Percentiles rank a stretch among this genome's conserved stretches.
phyloP scores from a whole-genome alignment of 2,329 filamentous ascomycete species.

The Leptoxyphium fumago region DNA sequence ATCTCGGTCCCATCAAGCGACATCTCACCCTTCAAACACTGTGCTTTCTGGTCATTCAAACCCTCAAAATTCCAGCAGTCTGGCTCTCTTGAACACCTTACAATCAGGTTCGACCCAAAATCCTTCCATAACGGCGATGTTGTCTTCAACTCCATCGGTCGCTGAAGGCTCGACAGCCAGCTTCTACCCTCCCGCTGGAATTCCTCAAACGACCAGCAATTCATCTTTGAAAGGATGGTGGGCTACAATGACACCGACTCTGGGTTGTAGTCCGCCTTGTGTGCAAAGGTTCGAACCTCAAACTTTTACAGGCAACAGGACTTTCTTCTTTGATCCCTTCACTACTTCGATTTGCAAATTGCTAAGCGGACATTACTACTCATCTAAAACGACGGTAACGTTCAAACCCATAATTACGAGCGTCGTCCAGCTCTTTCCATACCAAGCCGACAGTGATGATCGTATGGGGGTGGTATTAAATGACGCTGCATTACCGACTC shows the following conservation, averaged over 20 bases:
- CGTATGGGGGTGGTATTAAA: not conserved
- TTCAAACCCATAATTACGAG: not conserved
- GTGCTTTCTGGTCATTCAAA: too few species aligned
- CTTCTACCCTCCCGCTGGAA: not conserved
- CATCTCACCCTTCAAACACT: too few species aligned
- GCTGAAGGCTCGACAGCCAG: too few species aligned
- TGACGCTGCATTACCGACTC: not conserved
- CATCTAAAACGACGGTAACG: not conserved
- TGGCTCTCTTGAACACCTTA: too few species aligned
- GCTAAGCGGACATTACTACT: not conserved
- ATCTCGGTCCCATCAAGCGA: too few species aligned
- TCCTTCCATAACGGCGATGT: too few species aligned
- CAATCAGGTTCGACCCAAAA: too few species aligned
- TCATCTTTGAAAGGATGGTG: not conserved
- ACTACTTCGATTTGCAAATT: not conserved
- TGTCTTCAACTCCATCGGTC: too few species aligned
- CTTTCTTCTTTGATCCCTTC: not conserved
- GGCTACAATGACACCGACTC: not conserved
- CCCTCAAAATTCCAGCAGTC: too few species aligned
- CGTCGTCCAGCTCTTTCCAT: not conserved
- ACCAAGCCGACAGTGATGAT: not conserved
- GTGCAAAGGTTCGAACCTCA: not conserved
- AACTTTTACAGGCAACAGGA: not conserved
- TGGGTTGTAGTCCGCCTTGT: not conserved
- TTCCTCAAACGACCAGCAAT: not conserved